These are phyloP conservation scores for Alternaria arborescens DNA, from an alignment of 2,329 filamentous ascomycete genomes.

Conservation along the genomic window DNA sequence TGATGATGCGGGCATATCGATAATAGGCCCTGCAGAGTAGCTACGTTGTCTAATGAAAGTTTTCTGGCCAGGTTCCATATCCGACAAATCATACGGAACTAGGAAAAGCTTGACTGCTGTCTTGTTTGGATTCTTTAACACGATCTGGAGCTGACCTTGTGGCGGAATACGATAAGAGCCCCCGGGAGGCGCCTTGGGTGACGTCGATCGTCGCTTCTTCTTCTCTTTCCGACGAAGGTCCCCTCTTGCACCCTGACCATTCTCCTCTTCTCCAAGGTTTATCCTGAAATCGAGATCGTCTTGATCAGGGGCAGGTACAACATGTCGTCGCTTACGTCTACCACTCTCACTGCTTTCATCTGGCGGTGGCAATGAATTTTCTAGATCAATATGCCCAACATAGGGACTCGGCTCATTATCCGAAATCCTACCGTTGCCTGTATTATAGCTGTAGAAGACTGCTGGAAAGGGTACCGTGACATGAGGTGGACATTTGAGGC, in stretches of 20 bases:
- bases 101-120: constrained; percentile 96
- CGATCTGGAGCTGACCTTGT: constrained; percentile 92
- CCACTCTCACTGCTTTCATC: constrained; percentile 53
- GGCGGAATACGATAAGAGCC: constrained; percentile 94
- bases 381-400: constrained; percentile 89
- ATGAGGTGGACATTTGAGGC: constrained; percentile 84
- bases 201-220: constrained; percentile 64
- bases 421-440: constrained; percentile 70
- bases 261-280: constrained; percentile 28
- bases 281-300: constrained; percentile 38
- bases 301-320: constrained; percentile 30
- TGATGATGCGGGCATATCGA: constrained; percentile 70
- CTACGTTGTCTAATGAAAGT: constrained; percentile 95
- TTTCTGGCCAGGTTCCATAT: constrained; percentile 93
- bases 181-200: constrained; percentile 76
- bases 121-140: constrained; percentile 98
- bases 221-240: constrained; percentile 62
- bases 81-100: constrained; percentile 88
- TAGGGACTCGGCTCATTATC: constrained; percentile 95
- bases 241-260: constrained; percentile 27
- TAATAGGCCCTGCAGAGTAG: constrained; percentile 86
- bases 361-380: constrained; percentile 73
- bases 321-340: constrained; percentile 53
- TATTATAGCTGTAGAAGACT: constrained; percentile 93
- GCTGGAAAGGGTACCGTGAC: constrained; percentile 91